Base-by-base conservation (phyloP, 768 basidiomycete species). In the Sporobolomyces roseus region DNA sequence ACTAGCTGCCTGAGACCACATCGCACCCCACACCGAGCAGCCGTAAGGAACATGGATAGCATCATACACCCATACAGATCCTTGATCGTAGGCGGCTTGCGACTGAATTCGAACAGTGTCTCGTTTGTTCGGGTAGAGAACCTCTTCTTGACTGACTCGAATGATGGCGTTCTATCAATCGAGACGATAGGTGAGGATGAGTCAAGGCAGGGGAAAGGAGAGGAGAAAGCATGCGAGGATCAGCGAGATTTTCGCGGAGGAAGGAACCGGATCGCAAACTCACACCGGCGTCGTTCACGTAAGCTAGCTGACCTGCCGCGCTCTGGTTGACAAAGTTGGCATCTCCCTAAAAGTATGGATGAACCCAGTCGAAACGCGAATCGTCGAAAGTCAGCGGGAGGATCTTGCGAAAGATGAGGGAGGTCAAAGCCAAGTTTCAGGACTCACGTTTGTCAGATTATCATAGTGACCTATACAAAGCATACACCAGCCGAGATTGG, bases 11-110 rank as follows among this genome's bases (percentile, higher is more conserved):
- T 58, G 59, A 19, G 36, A 46, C 68, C 71, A 70, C 29, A 72
- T 23, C 2, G 71, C 66, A 23, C 60, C 61, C 63, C 63, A 65
- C 23, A 48, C 46, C 3, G 36, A 50, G 76, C 86, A 86, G 14
- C 86, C 86, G 65, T 81, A 84, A 8, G 85, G 86, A 35, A 78
- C 64, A 68, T 79, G 79, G 12, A 75, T 25, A 2, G 74, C 74
- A 60, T 75, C 73, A 27, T 69, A 61, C 13, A 72, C 61, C 62
- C 71, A 72, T 4, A 76, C 41, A 8, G 71, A 66, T 3, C 71
- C 71, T 27, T 70, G 61, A 6, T 35, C 33, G 43, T 63, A 69
- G 45, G 63, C 6, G 21, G 61, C 68, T 16, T 49, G 8, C 30
- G 73, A 63, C 36, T 70, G 59, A 48, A 78, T 62, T 3, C 75